Conservation (phyloP, 305 asterid species). For the Solanum chacoense region DNA sequence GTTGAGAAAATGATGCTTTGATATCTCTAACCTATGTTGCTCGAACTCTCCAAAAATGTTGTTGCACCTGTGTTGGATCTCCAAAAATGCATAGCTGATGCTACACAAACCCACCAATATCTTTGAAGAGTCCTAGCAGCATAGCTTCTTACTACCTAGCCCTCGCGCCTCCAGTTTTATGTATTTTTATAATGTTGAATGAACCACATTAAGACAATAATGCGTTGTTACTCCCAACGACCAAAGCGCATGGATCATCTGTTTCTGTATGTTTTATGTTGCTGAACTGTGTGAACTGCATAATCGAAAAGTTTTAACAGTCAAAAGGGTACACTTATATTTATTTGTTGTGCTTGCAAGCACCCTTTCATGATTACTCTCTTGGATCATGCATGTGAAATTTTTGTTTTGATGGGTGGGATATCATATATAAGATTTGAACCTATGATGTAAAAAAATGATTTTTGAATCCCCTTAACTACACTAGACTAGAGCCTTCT, state of each 20-base stretch:
- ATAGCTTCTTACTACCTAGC: background rate
- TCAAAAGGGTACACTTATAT: background rate
- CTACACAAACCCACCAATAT: background rate
- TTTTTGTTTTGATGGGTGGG: background rate
- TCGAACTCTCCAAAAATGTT: background rate
- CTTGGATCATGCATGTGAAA: background rate
- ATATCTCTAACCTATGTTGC: background rate
- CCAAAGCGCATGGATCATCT: background rate
- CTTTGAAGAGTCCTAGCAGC: background rate
- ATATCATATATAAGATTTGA: background rate
- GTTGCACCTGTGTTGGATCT: background rate
- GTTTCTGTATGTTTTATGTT: background rate
- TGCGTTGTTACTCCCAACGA: background rate
- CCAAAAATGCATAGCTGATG: background rate
- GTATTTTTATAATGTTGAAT: background rate
- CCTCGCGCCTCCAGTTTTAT: background rate
- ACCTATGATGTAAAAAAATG: background rate
- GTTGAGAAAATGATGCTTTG: slow-evolving; percentile 1
- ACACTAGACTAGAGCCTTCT: background rate
- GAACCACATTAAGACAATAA: background rate
- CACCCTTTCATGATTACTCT: background rate
- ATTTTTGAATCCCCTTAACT: background rate
- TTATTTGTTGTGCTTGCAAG: background rate
- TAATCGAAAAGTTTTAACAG: background rate
- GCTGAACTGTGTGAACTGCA: background rate